phyloP scores from a whole-genome alignment of 1,139 yeast genomes.

The Nakaseomyces kungkrabaensis region DNA sequence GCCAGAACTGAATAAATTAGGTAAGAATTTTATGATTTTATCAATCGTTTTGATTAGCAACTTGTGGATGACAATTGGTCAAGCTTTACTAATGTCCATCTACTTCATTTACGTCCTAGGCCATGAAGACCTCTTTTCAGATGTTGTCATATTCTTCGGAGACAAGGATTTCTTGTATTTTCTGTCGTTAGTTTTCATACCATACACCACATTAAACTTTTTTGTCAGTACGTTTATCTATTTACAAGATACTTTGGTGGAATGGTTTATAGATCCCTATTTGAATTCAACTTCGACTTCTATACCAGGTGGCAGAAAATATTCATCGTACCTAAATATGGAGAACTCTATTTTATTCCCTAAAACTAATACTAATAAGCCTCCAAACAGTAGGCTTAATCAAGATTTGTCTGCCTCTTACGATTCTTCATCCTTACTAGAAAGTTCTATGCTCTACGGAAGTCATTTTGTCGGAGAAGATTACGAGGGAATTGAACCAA shows the following conservation, averaged over 20 bases:
- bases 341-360: conserved; percentile 1
- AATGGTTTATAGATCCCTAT: conserved; percentile 4
- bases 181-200: conserved; percentile 16
- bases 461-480: neutral
- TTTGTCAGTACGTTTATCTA: conserved; percentile 14
- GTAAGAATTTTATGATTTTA: conserved; percentile 5
- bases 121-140: conserved; percentile 23
- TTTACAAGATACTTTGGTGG: conserved; percentile 1
- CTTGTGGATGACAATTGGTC: conserved; percentile 19
- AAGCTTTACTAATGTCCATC: conserved; percentile 25
- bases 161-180: conserved; percentile 16
- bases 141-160: conserved; percentile 27
- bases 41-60: conserved; percentile 16
- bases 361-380: neutral
- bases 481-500: conserved; percentile 2
- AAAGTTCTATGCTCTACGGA: neutral
- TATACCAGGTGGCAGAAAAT: neutral
- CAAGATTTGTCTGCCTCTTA: conserved; percentile 1
- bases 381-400: neutral
- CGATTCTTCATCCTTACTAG: neutral
- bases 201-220: conserved; percentile 19
- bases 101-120: conserved; percentile 29
- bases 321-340: neutral
- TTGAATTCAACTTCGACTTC: neutral
- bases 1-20: neutral